Evolutionary conservation across 306 rosid species (phyloP).

Genomic region (Acacia crassicarpa): DNA sequence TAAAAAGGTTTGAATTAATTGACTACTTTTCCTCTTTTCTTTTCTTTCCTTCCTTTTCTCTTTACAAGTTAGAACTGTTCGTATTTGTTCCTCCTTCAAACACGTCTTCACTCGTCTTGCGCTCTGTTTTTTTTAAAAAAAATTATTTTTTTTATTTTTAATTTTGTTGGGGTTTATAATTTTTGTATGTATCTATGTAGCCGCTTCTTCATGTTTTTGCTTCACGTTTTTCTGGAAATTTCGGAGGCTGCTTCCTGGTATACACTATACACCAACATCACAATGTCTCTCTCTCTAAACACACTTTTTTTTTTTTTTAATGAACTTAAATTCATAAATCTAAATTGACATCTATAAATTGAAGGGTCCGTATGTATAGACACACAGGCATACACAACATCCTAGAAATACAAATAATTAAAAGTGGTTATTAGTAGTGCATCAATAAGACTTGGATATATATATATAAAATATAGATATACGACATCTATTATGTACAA

Average conservation of each 20-base stretch:
- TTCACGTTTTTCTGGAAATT: slow-evolving; percentile 21
- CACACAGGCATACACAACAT: background rate
- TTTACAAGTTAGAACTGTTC: background rate
- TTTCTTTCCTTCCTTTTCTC: background rate
- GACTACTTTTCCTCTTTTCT: background rate
- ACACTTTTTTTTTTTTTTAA: too few relatives aligned
- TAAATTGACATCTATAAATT: background rate
- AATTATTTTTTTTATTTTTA: too few relatives aligned
- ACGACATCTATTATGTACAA: too few relatives aligned
- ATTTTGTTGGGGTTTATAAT: too few relatives aligned
- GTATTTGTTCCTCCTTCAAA: slow-evolving; percentile 24
- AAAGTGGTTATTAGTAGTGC: background rate
- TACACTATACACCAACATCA: background rate
- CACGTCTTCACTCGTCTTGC: slow-evolving; percentile 20
- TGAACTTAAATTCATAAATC: background rate
- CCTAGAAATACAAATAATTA: background rate
- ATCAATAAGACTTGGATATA: background rate
- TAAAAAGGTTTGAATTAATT: slow-evolving; percentile 32
- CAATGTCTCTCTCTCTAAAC: background rate
- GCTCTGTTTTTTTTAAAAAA: background rate
- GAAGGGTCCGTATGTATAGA: background rate
- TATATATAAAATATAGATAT: too few relatives aligned
- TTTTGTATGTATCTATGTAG: background rate
- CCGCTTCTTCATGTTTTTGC: slow-evolving; percentile 2
- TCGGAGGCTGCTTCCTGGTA: slow-evolving; percentile 25